Evolutionary conservation across 208 protist genomes (phyloP), one percentile per base, ranked within the genome.

Genomic region (Balamuthia mandrillaris): DNA sequence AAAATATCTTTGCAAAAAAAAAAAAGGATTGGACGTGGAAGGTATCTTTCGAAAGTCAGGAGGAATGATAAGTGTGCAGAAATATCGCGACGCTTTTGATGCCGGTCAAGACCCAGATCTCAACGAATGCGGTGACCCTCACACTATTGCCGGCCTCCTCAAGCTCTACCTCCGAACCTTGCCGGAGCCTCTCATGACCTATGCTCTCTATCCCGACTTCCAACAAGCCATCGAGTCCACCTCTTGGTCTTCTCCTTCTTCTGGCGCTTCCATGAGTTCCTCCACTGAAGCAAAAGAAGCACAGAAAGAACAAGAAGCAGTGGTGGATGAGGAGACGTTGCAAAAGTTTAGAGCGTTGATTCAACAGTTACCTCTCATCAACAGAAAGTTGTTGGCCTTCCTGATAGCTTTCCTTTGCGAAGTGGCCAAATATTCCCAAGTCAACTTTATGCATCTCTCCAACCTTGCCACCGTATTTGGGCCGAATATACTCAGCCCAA

Each of bases 171-270:
- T 81, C 7, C 31, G 51, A 18, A 81, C 37, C 49, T 27, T 81
- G 47, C 74, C 74, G 21, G 74, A 81, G 7, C 74, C 74, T 16
- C 74, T 81, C 51, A 58, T 81, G 37, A 81, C 74, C 35, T 74
- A 74, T 42, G 65, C 44, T 31, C 41, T 74, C 33, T 74, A 74
- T 10, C 41, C 41, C 51, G 51, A 5, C 3, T 21, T 60, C 31
- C 24, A 33, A 33, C 3, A 33, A n/a, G 31, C 24, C 18, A 24
- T 1, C 52, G 24, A 21, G 24, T 21, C 47, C 52, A 33, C 52
- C 16, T 4, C 9, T 27, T 27, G 33, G 60, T 21, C 3, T 21
- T 14, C 24, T 3, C 0, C 54, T 63, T 31, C 7, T 18, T 0
- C 18, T 63, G 2, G 0, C 18, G n/a, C 18, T 33, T 33, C 0